A percentile compares a stretch with the other conserved stretches of the same genome.
phyloP scores from a whole-genome alignment of 2,329 filamentous ascomycete genomes.

The Colletotrichum viniferum region DNA sequence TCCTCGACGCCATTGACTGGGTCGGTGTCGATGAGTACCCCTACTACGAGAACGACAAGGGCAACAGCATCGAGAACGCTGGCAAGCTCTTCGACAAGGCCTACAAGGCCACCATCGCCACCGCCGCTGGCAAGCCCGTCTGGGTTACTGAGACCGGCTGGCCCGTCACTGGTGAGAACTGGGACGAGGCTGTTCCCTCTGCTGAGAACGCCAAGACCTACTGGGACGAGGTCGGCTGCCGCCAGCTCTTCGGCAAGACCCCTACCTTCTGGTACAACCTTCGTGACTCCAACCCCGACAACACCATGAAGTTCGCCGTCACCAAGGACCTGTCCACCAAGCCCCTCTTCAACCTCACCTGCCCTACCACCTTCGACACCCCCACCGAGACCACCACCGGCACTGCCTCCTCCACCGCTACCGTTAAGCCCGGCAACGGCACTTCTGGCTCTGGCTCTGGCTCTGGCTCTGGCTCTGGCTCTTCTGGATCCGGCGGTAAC shows the following conservation, averaged over 20 bases:
- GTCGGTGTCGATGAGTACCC: slow-evolving; percentile 70
- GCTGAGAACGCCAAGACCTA: slow-evolving; percentile 65
- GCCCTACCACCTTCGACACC: slow-evolving; percentile 48
- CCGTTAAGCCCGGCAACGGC: slow-evolving; percentile 16
- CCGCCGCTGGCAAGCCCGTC: slow-evolving; percentile 56
- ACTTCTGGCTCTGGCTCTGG: slow-evolving; percentile 25
- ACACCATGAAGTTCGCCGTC: slow-evolving; percentile 62
- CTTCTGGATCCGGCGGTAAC: slow-evolving; percentile 22
- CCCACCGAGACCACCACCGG: slow-evolving; percentile 28
- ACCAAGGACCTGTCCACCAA: slow-evolving; percentile 56
- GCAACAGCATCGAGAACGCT: slow-evolving; percentile 60
- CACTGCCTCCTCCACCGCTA: slow-evolving; percentile 21
- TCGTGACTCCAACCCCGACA: slow-evolving; percentile 64
- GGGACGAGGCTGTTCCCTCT: slow-evolving; percentile 59
- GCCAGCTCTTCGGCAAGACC: slow-evolving; percentile 57
- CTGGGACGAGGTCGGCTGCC: slow-evolving; percentile 67
- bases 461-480: slow-evolving; percentile 20
- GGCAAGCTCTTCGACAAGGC: slow-evolving; percentile 58
- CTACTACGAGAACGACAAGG: slow-evolving; percentile 65
- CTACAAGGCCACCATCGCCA: slow-evolving; percentile 47
- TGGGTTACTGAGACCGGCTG: slow-evolving; percentile 72
- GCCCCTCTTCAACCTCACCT: slow-evolving; percentile 58
- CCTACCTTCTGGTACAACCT: slow-evolving; percentile 68
- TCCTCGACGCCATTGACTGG: slow-evolving; percentile 68
- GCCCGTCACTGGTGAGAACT: slow-evolving; percentile 59